Conservation (phyloP, 768 basidiomycete species). For the Obba rivulosa region DNA sequence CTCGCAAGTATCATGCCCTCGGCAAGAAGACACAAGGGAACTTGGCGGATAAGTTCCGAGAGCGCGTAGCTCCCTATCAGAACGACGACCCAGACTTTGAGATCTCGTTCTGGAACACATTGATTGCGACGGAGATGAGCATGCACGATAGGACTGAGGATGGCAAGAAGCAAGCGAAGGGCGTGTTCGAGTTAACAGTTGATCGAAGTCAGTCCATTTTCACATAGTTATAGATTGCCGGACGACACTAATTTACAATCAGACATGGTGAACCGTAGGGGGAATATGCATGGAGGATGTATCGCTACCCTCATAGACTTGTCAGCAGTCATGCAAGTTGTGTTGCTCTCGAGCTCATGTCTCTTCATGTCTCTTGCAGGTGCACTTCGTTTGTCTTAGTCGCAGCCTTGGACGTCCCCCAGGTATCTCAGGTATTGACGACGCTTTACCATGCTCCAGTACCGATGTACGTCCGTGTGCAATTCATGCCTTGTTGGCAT, state of each 20-base stretch:
- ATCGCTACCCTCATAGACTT: conserved; percentile 14
- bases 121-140: conserved; percentile 5
- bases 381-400: conserved; percentile 12
- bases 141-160: conserved; percentile 9
- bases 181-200: conserved; percentile 9
- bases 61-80: too few relatives aligned
- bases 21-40: too few relatives aligned
- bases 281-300: conserved; percentile 15
- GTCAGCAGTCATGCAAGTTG: conserved; percentile 2
- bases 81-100: not conserved
- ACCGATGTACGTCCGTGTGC: conserved; percentile 1
- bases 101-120: not conserved
- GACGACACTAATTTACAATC: not conserved
- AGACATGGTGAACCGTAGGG: conserved; percentile 14
- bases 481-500: not conserved
- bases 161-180: conserved; percentile 10
- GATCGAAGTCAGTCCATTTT: conserved; percentile 3
- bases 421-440: conserved; percentile 15
- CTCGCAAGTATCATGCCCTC: too few relatives aligned
- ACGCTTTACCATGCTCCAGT: conserved; percentile 15
- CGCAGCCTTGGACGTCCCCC: conserved; percentile 2
- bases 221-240: too few relatives aligned
- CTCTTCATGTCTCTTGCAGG: conserved; percentile 1
- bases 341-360: not conserved
- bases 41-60: too few relatives aligned